These are phyloP conservation scores for Paralagenidium karlingii DNA, from an alignment of 352 stramenopile species.

Conservation along the genomic window DNA sequence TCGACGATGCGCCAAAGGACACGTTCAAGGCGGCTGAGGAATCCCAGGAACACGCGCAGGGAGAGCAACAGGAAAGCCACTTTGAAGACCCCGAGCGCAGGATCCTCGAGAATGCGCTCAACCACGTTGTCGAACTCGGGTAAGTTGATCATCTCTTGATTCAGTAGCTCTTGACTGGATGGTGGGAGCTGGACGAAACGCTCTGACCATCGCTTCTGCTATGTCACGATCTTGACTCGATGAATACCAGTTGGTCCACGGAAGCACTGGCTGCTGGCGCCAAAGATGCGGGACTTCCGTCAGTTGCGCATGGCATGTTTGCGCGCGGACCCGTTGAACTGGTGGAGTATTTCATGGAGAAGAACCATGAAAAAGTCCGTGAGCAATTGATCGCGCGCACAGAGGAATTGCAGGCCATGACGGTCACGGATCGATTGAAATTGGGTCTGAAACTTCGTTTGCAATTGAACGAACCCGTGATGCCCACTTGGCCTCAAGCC, in stretches of 20 bases:
- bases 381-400: constrained; percentile 42
- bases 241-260: constrained; percentile 75
- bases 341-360: constrained; percentile 81
- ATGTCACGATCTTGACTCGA: too few relatives aligned
- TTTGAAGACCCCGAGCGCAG: constrained; percentile 24
- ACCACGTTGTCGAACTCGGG: constrained; percentile 32
- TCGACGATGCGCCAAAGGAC: too few relatives aligned
- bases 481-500: constrained; percentile 13
- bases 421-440: constrained; percentile 69
- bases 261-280: constrained; percentile 61
- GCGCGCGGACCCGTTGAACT: constrained; percentile 59
- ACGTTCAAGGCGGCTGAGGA: too few relatives aligned
- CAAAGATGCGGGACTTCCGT: constrained; percentile 52
- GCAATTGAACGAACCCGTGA: constrained; percentile 8
- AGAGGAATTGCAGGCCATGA: constrained; percentile 46
- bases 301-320: constrained; percentile 76
- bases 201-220: too few relatives aligned
- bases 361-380: constrained; percentile 40
- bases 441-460: constrained; percentile 60
- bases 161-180: too few relatives aligned
- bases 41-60: too few relatives aligned
- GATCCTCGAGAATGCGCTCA: constrained; percentile 41
- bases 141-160: too few relatives aligned
- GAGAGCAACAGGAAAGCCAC: too few relatives aligned
- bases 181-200: too few relatives aligned